Conservation (phyloP, 2,329 filamentous ascomycete species). For the Alternaria brassicae region DNA sequence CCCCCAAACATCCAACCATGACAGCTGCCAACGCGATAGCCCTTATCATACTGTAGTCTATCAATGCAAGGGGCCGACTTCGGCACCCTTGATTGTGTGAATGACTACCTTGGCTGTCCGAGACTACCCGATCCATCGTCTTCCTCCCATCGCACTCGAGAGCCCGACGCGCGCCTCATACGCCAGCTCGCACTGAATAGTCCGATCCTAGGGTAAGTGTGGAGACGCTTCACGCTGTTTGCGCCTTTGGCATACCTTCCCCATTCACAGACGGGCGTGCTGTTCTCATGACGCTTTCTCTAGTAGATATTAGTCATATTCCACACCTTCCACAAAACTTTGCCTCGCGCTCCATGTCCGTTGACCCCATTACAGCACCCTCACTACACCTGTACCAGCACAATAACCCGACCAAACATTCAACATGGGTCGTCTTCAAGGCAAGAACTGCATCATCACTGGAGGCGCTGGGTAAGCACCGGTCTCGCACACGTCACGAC, state of each 20-base stretch:
- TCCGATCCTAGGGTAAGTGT: slow-evolving; percentile 17
- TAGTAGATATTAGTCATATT: slow-evolving; percentile 44
- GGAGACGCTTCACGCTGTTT: slow-evolving; percentile 5
- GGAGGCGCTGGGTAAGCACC: slow-evolving; percentile 79
- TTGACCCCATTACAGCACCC: slow-evolving; percentile 21
- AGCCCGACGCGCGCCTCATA: slow-evolving; percentile 3
- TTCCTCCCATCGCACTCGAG: slow-evolving; percentile 7
- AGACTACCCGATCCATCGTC: slow-evolving; percentile 23
- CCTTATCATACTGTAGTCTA: slow-evolving; percentile 44
- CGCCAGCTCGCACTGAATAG: slow-evolving; percentile 8
- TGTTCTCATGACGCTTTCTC: slow-evolving; percentile 25
- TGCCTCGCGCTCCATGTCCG: slow-evolving; percentile 13
- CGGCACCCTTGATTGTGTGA: slow-evolving; percentile 27
- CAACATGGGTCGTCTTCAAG: slow-evolving; percentile 62
- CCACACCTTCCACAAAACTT: slow-evolving; percentile 32
- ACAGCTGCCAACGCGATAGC: slow-evolving; percentile 15
- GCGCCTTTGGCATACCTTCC: slow-evolving; percentile 23
- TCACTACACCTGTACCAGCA: slow-evolving; percentile 4
- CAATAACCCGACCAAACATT: slow-evolving; percentile 26
- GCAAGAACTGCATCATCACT: slow-evolving; percentile 78
- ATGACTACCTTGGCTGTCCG: slow-evolving; percentile 12
- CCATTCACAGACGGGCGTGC: slow-evolving; percentile 14
- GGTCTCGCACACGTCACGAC: background rate
- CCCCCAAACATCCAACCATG: too few species aligned
- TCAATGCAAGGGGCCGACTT: slow-evolving; percentile 41